Evolutionary conservation across 352 stramenopile genomes (phyloP).

Genomic region (Globisporangium radiosum): DNA sequence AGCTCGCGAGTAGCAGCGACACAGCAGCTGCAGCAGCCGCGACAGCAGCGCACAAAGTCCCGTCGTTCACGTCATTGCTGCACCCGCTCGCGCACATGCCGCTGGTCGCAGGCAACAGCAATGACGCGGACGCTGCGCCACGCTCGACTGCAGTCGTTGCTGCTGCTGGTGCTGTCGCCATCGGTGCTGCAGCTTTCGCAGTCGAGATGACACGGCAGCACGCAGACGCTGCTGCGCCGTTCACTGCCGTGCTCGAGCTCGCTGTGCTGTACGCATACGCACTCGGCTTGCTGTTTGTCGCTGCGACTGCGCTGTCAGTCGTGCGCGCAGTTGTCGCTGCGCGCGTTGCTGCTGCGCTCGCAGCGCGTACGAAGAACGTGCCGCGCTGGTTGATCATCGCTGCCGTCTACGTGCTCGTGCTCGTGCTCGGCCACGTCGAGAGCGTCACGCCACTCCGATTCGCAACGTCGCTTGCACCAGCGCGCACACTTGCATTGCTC

Average conservation of each 20-base stretch:
- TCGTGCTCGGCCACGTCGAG: slow-evolving; percentile 32
- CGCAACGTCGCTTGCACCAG: slow-evolving; percentile 14
- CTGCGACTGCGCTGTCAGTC: slow-evolving; percentile 29
- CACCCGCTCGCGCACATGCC: slow-evolving; percentile 37
- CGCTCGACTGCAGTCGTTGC: background rate
- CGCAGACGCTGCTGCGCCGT: slow-evolving; percentile 4
- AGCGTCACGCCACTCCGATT: slow-evolving; percentile 20
- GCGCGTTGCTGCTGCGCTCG: slow-evolving; percentile 20
- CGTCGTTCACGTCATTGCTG: slow-evolving; percentile 55
- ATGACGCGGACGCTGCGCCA: background rate
- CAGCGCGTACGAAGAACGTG: slow-evolving; percentile 21
- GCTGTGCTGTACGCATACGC: slow-evolving; percentile 43
- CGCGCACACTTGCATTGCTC: slow-evolving; percentile 41
- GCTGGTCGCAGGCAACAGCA: slow-evolving; percentile 9
- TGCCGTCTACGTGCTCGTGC: slow-evolving; percentile 28
- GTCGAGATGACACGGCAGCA: slow-evolving; percentile 11
- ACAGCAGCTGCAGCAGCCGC: slow-evolving; percentile 9
- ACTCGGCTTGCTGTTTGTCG: slow-evolving; percentile 45
- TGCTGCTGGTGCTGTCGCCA: background rate
- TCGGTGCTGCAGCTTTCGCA: background rate
- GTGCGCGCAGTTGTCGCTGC: slow-evolving; percentile 34
- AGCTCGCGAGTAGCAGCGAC: slow-evolving; percentile 10
- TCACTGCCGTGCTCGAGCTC: slow-evolving; percentile 23
- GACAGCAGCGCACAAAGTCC: slow-evolving; percentile 20
- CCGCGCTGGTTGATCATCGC: slow-evolving; percentile 43